Base-by-base conservation (phyloP, 2,329 filamentous ascomycete species). In the Pseudogymnoascus sp. region DNA sequence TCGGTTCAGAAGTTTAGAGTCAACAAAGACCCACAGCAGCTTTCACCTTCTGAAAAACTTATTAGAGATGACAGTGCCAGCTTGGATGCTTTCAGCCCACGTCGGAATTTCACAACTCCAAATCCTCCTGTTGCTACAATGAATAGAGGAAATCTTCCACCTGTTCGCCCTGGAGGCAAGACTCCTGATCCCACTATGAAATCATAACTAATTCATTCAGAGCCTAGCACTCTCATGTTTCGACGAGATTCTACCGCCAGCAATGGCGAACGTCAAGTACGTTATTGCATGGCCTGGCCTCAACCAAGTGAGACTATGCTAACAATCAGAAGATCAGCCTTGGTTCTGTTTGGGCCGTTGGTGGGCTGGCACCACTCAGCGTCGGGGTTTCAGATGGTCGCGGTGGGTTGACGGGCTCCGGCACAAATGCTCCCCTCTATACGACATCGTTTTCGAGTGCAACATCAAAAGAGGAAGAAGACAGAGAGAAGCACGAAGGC, bases 291-390 rank as follows among this genome's bases (percentile, higher is more conserved):
- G 31, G 12, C 59, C n/a, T 4, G 37, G n/a, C 2, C 21, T 38
- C 21, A 7, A 7, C n/a, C 11, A n/a, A 60, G 33, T 40, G 35
- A 40, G 11, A 40, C 18, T 40, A 60, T 40, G 14, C 28, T 62
- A 6, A 62, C 25, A 44, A 47, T 21, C 4, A 80, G 63, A 79
- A 86, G 71, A 77, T 84, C 65, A 92, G 89, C 72, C 76, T 80
- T 65, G 88, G 89, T 2, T 82, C 86, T 8, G 80, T 93, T 16
- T 96, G 90, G 91, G 84, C 85, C 16, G 85, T 94, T 10, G 89
- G 90, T 25, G 88, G 89, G n/a, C 72, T 84, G 8, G 82, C 84
- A 60, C 82, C 84, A n/a, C 77, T 78, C 6, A 77, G 77, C 25
- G 76, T 79, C 14, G 81, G 81, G 11, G 77, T 87, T 18, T 77